Conservation (phyloP, 106 monocot genomes). For the Dendrobium nobile region DNA sequence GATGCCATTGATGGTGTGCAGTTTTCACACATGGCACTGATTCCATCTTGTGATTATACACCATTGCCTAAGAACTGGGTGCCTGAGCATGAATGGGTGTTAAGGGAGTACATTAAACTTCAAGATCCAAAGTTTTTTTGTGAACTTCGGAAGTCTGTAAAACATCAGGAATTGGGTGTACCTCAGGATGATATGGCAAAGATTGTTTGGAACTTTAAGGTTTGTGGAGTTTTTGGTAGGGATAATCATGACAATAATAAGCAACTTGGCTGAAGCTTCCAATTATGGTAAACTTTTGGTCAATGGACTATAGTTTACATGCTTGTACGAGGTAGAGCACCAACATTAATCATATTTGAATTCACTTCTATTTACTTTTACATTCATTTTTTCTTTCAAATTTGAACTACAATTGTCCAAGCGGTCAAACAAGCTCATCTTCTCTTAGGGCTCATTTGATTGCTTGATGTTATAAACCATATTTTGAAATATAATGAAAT, state of each 20-base stretch:
- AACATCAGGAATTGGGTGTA: constrained; percentile 33
- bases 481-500: too few species aligned
- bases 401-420: background rate
- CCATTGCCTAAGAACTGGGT: constrained; percentile 87
- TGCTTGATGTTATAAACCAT: too few species aligned
- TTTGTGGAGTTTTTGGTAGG: constrained; percentile 49
- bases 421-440: too few species aligned
- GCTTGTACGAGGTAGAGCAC: background rate
- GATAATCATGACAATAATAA: constrained; percentile 11
- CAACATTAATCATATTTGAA: background rate
- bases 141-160: constrained; percentile 57
- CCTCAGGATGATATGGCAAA: constrained; percentile 75
- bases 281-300: background rate
- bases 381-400: background rate
- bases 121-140: constrained; percentile 85
- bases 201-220: constrained; percentile 74
- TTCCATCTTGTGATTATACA: constrained; percentile 93
- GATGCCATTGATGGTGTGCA: constrained; percentile 94
- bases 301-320: background rate
- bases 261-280: background rate
- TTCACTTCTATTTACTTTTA: background rate
- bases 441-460: too few species aligned
- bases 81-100: constrained; percentile 58
- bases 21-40: constrained; percentile 76
- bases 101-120: constrained; percentile 68